phyloP scores from a whole-genome alignment of 2,329 filamentous ascomycete species.

The Ophiocordyceps sinensis region DNA sequence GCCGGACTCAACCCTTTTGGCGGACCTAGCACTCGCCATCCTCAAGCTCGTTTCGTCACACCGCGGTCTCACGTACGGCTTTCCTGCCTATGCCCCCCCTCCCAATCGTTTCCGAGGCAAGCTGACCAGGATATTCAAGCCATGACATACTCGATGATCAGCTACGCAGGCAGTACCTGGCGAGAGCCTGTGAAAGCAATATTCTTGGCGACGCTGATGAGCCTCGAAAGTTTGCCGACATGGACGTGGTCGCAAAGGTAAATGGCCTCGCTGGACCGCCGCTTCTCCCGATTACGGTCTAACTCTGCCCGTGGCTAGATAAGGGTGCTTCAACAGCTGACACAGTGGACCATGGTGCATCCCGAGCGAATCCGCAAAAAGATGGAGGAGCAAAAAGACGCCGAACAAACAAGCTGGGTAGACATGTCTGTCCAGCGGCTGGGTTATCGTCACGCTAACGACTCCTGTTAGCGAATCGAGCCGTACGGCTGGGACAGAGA shows the following conservation, averaged over 20 bases:
- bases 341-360: slow-evolving; percentile 77
- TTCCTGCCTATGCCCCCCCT: neutral
- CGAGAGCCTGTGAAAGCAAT: slow-evolving; percentile 66
- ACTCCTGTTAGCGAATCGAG: slow-evolving; percentile 47
- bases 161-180: slow-evolving; percentile 70
- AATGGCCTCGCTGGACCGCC: neutral
- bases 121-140: slow-evolving; percentile 27
- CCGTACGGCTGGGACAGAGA: slow-evolving; percentile 79
- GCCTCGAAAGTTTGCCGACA: slow-evolving; percentile 60
- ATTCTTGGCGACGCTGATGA: slow-evolving; percentile 71
- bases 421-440: slow-evolving; percentile 10
- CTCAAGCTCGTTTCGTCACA: slow-evolving; percentile 92
- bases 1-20: slow-evolving; percentile 57
- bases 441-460: slow-evolving; percentile 7
- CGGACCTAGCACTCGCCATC: slow-evolving; percentile 71
- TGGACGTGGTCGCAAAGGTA: slow-evolving; percentile 72
- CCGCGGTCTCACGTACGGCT: slow-evolving; percentile 71
- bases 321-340: slow-evolving; percentile 72
- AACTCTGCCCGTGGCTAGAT: slow-evolving; percentile 31
- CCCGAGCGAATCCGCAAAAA: slow-evolving; percentile 75
- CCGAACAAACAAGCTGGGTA: slow-evolving; percentile 75
- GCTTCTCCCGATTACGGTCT: neutral
- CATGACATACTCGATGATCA: slow-evolving; percentile 87
- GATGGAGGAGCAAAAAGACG: slow-evolving; percentile 70
- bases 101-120: neutral